Evolutionary conservation across 805 yeast genomes (phyloP).

Genomic region (Wickerhamomyces subpelliculosus): DNA sequence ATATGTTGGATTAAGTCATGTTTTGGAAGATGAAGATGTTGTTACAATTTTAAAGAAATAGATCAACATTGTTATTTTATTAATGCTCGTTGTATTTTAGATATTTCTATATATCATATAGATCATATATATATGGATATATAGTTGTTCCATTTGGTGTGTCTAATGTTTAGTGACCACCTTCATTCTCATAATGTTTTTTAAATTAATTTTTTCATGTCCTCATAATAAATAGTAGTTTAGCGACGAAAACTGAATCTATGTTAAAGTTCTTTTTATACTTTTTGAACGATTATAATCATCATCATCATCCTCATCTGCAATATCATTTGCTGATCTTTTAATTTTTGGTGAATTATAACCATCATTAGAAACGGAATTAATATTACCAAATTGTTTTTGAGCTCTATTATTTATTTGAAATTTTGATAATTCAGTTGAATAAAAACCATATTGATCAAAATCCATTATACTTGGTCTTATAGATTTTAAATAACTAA

Average conservation of each 20-base stretch:
- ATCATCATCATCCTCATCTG: conserved; percentile 17
- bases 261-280: conserved; percentile 18
- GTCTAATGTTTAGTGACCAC: too few species aligned
- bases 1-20: conserved; percentile 82
- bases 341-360: conserved; percentile 9
- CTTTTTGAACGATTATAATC: conserved; percentile 19
- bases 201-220: too few species aligned
- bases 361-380: background rate
- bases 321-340: conserved; percentile 18
- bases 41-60: conserved; percentile 84
- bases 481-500: conserved; percentile 17
- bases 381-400: conserved; percentile 10
- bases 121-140: too few species aligned
- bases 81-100: too few species aligned
- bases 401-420: conserved; percentile 13
- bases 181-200: too few species aligned
- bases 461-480: conserved; percentile 20
- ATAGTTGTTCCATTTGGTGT: too few species aligned
- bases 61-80: background rate
- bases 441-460: conserved; percentile 17
- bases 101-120: too few species aligned
- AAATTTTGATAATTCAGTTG: conserved; percentile 17
- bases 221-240: too few species aligned
- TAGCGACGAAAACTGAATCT: too few species aligned
- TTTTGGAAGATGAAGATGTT: conserved; percentile 91